phyloP scores from a whole-genome alignment of 2,329 filamentous ascomycete genomes.

The Dryadomyces sulphureus region DNA sequence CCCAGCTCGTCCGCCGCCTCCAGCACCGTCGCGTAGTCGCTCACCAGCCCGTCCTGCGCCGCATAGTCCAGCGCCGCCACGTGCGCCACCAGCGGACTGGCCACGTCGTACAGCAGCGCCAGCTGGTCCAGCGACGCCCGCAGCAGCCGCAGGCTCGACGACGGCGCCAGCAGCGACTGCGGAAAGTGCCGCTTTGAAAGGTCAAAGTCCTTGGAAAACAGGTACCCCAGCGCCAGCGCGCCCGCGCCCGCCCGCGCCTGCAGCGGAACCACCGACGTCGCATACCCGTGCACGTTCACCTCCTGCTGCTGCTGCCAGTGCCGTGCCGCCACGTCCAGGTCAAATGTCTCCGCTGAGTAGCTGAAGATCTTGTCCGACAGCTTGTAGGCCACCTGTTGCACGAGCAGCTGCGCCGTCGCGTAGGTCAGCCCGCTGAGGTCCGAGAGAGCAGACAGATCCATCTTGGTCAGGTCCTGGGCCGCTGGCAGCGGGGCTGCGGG shows the following conservation, averaged over 20 bases:
- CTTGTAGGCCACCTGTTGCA: constrained; percentile 91
- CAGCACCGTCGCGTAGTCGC: constrained; percentile 74
- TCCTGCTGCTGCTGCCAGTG: constrained; percentile 58
- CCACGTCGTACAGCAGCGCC: constrained; percentile 76
- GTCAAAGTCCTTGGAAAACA: constrained; percentile 96
- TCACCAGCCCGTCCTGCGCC: constrained; percentile 53
- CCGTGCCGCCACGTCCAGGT: constrained; percentile 71
- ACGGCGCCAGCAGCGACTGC: constrained; percentile 79
- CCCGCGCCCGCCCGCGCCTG: constrained; percentile 84
- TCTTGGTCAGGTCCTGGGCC: constrained; percentile 18
- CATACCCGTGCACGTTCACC: constrained; percentile 68
- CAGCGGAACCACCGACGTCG: constrained; percentile 62
- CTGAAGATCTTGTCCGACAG: constrained; percentile 96
- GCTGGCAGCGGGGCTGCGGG: constrained; percentile 2
- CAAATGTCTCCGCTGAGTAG: constrained; percentile 87
- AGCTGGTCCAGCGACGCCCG: constrained; percentile 82
- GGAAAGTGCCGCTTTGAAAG: constrained; percentile 80
- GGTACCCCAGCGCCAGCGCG: constrained; percentile 83
- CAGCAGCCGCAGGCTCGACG: constrained; percentile 65
- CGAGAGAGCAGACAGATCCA: constrained; percentile 34
- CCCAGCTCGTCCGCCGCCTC: constrained; percentile 80
- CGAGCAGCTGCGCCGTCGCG: constrained; percentile 78
- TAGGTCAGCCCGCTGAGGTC: constrained; percentile 79
- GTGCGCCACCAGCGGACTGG: constrained; percentile 86
- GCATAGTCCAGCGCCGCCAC: constrained; percentile 83